phyloP scores from a whole-genome alignment of 2,329 filamentous ascomycete genomes.

The Rhytidhysteron rufulum region DNA sequence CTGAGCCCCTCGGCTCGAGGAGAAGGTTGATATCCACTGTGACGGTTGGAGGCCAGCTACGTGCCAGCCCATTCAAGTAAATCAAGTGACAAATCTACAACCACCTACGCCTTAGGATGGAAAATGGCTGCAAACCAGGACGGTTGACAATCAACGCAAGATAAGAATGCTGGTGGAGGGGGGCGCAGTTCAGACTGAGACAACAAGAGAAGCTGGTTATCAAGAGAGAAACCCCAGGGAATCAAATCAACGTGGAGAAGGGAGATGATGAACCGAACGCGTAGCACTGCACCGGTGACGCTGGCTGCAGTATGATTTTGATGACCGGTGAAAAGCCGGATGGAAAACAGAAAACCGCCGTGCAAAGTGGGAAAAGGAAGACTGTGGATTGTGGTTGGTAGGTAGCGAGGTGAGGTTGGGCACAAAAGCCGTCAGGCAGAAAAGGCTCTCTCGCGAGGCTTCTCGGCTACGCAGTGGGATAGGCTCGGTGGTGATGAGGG shows the following conservation, averaged over 20 bases:
- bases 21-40: constrained; percentile 95
- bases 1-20: constrained; percentile 72
- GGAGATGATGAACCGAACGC: constrained; percentile 11
- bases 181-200: constrained; percentile 6
- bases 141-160: no score
- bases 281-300: constrained; percentile 15
- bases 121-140: not conserved
- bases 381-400: constrained; percentile 13
- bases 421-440: constrained; percentile 22
- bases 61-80: constrained; percentile 39
- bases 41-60: constrained; percentile 51
- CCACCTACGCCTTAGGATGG: constrained; percentile 10
- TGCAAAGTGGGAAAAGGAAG: constrained; percentile 12
- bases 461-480: constrained; percentile 8
- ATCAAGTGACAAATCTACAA: constrained; percentile 12
- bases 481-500: no score
- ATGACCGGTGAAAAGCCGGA: constrained; percentile 13
- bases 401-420: constrained; percentile 26
- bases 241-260: constrained; percentile 8
- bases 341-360: constrained; percentile 9
- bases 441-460: constrained; percentile 12
- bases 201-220: constrained; percentile 8
- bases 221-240: constrained; percentile 5
- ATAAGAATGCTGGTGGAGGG: constrained; percentile 7
- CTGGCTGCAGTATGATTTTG: constrained; percentile 8